Base-by-base conservation (phyloP, 331 rosid species). In the Erythrophleum ivorense region DNA sequence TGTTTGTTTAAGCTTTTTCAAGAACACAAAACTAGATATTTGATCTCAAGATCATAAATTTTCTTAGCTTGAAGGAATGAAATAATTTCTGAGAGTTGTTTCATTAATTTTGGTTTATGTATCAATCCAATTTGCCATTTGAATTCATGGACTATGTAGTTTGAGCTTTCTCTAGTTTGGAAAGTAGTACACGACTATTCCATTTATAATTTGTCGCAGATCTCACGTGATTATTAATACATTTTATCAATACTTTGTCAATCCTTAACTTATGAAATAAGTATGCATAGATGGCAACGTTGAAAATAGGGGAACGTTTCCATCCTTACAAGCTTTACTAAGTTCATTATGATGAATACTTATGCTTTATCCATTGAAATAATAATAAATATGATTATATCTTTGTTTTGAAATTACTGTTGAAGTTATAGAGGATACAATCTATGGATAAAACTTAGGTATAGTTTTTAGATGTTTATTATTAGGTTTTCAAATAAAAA, bases 11-110 rank as follows among this genome's bases (percentile, higher is more conserved):
- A 80, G 84, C 87, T 78, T 78, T 76, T 80, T 77, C 71, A 81
- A 78, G 72, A 80, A 87, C 79, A 91, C 92, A 88, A 71, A 81
- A 67, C 65, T 84, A 85, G 88, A 85, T 80, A 77, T 79, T 81
- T 84, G 89, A 77, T 74, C 82, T 86, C 78, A 58, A 78, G 80
- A 78, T 83, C 87, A 79, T 85, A 78, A 71, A 43, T 75, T 75
- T 81, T 83, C 84, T 75, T 75, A 74, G 59, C 89, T 82, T 85
- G 85, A 59, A 73, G 84, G 81, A 80, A 82, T 86, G 88, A 80
- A 87, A 89, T 86, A 82, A 90, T 75, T 87, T 84, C 76, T 77
- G 75, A 83, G 81, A 79, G 81, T 80, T 86, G 82, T 84, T 71
- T 64, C 67, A 72, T 79, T 73, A 77, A 78, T 49, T 70, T 33